Percentiles rank a stretch among this genome's conserved stretches.
phyloP scores from a whole-genome alignment of 306 rosid species.

The Citrullus colocynthis region DNA sequence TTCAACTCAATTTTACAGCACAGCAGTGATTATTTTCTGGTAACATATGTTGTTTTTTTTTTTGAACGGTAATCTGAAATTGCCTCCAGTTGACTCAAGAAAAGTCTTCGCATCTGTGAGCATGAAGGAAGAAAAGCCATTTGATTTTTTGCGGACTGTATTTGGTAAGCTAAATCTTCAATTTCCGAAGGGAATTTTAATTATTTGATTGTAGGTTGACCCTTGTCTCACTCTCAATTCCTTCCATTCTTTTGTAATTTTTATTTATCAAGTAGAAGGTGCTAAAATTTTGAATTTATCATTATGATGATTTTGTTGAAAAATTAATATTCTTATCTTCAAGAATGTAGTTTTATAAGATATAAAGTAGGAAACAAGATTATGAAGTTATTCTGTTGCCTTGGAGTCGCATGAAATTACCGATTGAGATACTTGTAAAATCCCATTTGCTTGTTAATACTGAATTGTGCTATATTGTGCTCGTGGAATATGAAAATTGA shows the following conservation, averaged over 20 bases:
- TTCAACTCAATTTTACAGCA: background rate
- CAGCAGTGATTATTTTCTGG: constrained; percentile 8
- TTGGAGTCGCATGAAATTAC: background rate
- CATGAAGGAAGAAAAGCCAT: constrained; percentile 59
- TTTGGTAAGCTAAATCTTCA: constrained; percentile 38
- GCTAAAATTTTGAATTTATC: background rate
- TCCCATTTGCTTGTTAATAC: background rate
- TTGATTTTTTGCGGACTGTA: constrained; percentile 71
- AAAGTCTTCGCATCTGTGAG: constrained; percentile 65
- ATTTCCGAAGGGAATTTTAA: background rate
- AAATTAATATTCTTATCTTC: background rate
- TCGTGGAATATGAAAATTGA: background rate
- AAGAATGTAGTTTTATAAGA: background rate
- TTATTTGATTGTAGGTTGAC: background rate
- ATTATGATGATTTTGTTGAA: background rate
- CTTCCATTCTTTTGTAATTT: background rate
- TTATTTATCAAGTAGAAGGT: background rate
- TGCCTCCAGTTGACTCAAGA: constrained; percentile 18
- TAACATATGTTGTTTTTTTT: background rate
- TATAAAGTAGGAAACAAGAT: background rate
- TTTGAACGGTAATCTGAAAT: constrained; percentile 19
- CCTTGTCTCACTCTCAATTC: background rate
- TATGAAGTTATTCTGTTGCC: background rate
- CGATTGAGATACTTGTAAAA: background rate
- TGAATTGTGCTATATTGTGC: background rate